Evolutionary conservation across 164 flowering plant genomes (phyloP).

Genomic region (Vitis rupestris): DNA sequence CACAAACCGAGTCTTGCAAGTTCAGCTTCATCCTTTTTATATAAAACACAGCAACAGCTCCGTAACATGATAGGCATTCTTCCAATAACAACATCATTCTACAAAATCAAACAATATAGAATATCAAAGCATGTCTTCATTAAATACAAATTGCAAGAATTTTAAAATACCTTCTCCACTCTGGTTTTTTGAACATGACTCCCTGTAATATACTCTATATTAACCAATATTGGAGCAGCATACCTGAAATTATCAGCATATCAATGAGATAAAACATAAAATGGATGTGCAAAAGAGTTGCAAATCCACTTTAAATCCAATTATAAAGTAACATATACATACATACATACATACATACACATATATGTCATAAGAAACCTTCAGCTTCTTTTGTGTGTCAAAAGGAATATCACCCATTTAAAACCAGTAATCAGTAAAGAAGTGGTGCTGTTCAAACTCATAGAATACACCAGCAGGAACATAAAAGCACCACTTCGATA

Average conservation of each 20-base stretch:
- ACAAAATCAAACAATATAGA: constrained; percentile 14
- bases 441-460: no score
- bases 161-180: constrained; percentile 35
- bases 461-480: no score
- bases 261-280: neutral
- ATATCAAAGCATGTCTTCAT: neutral
- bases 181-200: constrained; percentile 18
- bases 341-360: no score
- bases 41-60: constrained; percentile 66
- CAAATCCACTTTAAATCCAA: neutral
- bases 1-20: constrained; percentile 73
- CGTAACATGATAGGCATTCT: constrained; percentile 92
- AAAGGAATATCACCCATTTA: no score
- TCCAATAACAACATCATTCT: constrained; percentile 65
- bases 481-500: no score
- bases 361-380: no score
- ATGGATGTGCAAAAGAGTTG: neutral
- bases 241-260: constrained; percentile 38
- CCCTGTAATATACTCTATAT: constrained; percentile 48
- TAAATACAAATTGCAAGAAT: neutral
- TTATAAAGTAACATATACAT: no score
- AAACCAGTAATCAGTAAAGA: no score
- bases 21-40: constrained; percentile 82
- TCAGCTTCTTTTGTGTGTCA: no score
- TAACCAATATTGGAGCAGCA: constrained; percentile 73